phyloP scores from a whole-genome alignment of 2,329 filamentous ascomycete genomes.

The Dactylellina haptotyla region DNA sequence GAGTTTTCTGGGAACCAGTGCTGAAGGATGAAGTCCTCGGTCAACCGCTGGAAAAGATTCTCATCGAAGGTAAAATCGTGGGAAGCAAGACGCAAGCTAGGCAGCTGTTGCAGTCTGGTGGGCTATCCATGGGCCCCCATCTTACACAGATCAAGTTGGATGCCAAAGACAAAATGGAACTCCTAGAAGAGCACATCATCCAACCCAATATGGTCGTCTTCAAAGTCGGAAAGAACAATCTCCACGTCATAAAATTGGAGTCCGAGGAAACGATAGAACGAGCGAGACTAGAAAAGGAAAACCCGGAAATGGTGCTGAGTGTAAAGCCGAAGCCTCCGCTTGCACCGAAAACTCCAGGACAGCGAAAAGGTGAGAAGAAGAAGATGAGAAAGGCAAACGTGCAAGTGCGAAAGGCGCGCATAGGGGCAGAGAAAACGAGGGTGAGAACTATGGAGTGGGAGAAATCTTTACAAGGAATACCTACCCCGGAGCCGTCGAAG shows the following conservation, averaged over 20 bases:
- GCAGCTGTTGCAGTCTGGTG: slow-evolving; percentile 29
- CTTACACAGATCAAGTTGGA: slow-evolving; percentile 26
- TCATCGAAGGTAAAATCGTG: slow-evolving; percentile 13
- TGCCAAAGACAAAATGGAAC: background rate
- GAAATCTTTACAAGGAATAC: background rate
- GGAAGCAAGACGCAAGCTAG: slow-evolving; percentile 27
- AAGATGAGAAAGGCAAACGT: slow-evolving; percentile 4
- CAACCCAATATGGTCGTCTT: slow-evolving; percentile 12
- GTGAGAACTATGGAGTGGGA: background rate
- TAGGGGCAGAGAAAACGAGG: background rate
- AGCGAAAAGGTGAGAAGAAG: slow-evolving; percentile 4
- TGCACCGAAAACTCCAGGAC: background rate
- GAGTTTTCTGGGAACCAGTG: slow-evolving; percentile 27
- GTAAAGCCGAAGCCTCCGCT: background rate
- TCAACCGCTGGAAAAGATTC: slow-evolving; percentile 23
- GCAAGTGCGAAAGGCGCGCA: background rate
- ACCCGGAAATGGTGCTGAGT: background rate
- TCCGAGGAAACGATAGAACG: background rate
- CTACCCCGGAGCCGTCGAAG: background rate
- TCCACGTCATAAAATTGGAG: slow-evolving; percentile 27
- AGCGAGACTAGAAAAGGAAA: background rate
- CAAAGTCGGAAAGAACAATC: slow-evolving; percentile 43
- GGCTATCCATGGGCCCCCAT: slow-evolving; percentile 35
- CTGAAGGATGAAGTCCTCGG: background rate
- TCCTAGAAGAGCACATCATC: slow-evolving; percentile 20